Conservation (phyloP, 2,329 filamentous ascomycete species). For the Corynespora cassiicola region DNA sequence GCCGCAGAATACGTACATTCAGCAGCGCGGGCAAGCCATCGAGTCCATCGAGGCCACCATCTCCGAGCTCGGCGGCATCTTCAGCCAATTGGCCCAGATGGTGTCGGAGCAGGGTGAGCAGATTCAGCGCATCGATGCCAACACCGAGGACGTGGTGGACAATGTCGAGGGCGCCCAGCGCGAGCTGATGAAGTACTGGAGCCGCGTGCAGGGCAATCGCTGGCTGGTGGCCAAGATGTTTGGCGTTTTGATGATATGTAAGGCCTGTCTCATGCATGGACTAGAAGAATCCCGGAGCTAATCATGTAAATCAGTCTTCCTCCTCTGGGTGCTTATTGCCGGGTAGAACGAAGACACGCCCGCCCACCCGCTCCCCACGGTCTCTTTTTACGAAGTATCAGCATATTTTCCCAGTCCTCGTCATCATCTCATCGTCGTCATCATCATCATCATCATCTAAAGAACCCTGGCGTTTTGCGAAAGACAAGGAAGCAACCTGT, state of each 20-base stretch:
- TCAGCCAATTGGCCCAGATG: conserved; percentile 94
- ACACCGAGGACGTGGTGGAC: conserved; percentile 96
- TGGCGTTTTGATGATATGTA: conserved; percentile 91
- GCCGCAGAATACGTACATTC: conserved; percentile 85
- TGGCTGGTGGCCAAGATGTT: conserved; percentile 90
- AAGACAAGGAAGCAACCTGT: too few relatives aligned
- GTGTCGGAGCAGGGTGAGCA: conserved; percentile 97
- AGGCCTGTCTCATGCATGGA: too few relatives aligned
- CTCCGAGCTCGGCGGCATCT: conserved; percentile 87
- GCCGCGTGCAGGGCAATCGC: conserved; percentile 87
- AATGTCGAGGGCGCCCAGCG: conserved; percentile 97
- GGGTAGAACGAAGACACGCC: conserved; percentile 48
- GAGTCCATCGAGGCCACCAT: conserved; percentile 97
- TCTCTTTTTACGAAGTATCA: too few relatives aligned
- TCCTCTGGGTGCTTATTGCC: conserved; percentile 72
- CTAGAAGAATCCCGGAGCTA: too few relatives aligned
- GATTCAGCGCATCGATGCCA: conserved; percentile 96
- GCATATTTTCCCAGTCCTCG: too few relatives aligned
- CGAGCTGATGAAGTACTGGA: conserved; percentile 97
- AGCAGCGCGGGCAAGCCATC: conserved; percentile 92
- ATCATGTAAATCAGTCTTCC: conserved; percentile 44
- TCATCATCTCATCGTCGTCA: too few relatives aligned
- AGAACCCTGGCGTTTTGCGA: too few relatives aligned
- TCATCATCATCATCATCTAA: too few relatives aligned
- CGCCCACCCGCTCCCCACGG: conserved; percentile 26